Evolutionary conservation across 228 moss, liverwort and hornwort genomes (phyloP).

Genomic region (Sphagnum magellanicum): DNA sequence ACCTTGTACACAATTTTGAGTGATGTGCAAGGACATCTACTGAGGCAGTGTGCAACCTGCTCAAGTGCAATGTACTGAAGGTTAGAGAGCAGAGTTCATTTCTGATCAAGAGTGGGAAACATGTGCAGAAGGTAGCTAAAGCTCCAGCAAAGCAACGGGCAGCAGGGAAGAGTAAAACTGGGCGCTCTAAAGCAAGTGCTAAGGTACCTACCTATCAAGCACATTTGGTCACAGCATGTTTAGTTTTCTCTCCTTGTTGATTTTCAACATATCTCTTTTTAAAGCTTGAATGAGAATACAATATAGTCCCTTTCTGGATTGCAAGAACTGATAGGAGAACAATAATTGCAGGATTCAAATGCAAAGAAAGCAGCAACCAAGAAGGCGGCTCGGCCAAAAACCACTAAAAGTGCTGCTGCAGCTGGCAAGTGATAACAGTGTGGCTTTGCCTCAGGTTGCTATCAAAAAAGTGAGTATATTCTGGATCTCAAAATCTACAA

Average conservation of each 20-base stretch:
- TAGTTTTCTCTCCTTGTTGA: not conserved
- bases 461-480: too few relatives aligned
- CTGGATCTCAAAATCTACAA: too few relatives aligned
- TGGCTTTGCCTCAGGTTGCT: too few relatives aligned
- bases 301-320: not conserved
- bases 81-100: not conserved
- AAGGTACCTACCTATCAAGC: slow-evolving; percentile 36
- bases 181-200: slow-evolving; percentile 37
- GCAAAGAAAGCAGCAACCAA: slow-evolving; percentile 36
- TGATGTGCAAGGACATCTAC: too few relatives aligned
- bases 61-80: too few relatives aligned
- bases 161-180: slow-evolving; percentile 49
- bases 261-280: not conserved
- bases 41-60: not conserved
- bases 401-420: too few relatives aligned
- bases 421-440: too few relatives aligned
- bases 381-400: slow-evolving; percentile 14
- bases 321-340: slow-evolving; percentile 2
- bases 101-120: not conserved
- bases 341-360: slow-evolving; percentile 39
- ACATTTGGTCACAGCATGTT: not conserved
- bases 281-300: not conserved
- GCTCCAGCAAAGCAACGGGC: slow-evolving; percentile 37
- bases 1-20: not conserved
- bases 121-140: slow-evolving; percentile 44